These are phyloP conservation scores for Calycina herbarum DNA, from an alignment of 2,329 filamentous ascomycete species.

Conservation along the genomic window DNA sequence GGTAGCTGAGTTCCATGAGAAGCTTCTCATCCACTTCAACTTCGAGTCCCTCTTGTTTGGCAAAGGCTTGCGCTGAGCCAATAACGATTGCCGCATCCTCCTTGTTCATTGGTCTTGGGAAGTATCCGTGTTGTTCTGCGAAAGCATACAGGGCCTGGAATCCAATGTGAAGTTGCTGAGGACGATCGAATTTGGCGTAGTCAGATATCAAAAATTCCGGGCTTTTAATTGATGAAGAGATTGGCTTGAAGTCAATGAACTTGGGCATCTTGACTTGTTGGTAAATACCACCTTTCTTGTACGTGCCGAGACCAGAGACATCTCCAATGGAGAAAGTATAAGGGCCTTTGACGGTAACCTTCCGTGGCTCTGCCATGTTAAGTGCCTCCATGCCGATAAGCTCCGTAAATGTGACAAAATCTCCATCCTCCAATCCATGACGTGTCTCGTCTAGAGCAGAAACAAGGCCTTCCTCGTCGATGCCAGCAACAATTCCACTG, in stretches of 20 bases:
- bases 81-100: constrained; percentile 78
- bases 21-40: constrained; percentile 90
- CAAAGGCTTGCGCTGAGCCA: constrained; percentile 72
- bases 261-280: constrained; percentile 99
- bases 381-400: constrained; percentile 87
- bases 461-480: constrained; percentile 86
- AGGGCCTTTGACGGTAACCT: constrained; percentile 90
- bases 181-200: constrained; percentile 96
- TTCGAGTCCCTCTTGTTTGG: constrained; percentile 72
- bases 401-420: constrained; percentile 94
- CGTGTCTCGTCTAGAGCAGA: constrained; percentile 92
- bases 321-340: constrained; percentile 98
- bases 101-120: constrained; percentile 82
- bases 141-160: constrained; percentile 92
- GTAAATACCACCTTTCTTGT: constrained; percentile 85
- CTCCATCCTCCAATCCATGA: constrained; percentile 93
- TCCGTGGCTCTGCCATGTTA: constrained; percentile 80
- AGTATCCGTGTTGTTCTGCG: constrained; percentile 68
- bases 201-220: constrained; percentile 91
- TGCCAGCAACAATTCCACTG: constrained; percentile 84
- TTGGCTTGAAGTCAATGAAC: constrained; percentile 81
- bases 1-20: constrained; percentile 89
- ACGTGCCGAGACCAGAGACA: constrained; percentile 81
- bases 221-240: constrained; percentile 75
- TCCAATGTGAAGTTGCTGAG: constrained; percentile 85